Base-by-base conservation (phyloP, 2,329 filamentous ascomycete genomes). In the Calonectria multiphialidica region DNA sequence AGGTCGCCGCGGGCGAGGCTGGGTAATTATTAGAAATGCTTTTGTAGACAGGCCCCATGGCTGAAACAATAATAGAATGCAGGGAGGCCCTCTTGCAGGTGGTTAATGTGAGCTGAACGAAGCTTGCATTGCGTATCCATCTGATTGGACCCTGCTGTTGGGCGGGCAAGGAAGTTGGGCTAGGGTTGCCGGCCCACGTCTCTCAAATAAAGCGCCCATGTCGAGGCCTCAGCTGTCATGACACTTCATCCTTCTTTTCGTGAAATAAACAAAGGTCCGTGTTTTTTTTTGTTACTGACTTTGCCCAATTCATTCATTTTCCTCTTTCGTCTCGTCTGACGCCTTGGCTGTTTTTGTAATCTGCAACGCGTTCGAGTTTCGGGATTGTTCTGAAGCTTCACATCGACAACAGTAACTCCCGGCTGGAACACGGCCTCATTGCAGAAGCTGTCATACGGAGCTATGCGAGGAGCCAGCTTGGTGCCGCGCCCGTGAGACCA, bases 31-130 rank as follows among this genome's bases (percentile, higher is more conserved):
- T 37, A 40, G 53, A 59, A 40, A 59, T 40, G 35, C 35, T 59
- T 37, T 28, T 59, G 53, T 59, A 59, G 53, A 23, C 12, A 7
- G 49, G 35, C 5, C 53, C 53, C 53, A 40, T 59, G 35, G 53
- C 33, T 59, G 53, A 59, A 59, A 59, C 53, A 25, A 40, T 25
- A 59, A 59, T 59, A 59, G 53, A 59, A 59, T 59, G 53, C 53
- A 59, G 53, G 53, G 53, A 59, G 53, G 53, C 53, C 33, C 33
- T 59, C 53, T 40, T 40, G 53, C 53, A 59, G 53, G 53, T 59
- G 53, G 33, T 59, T 59, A 59, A 59, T 59, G 53, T 59, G 33
- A 59, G 53, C 53, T 59, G 53, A 59, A 59, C 53, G 53, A 59
- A 59, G 33, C 53, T 59, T 59, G 53, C 53, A 59, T 59, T 59